Evolutionary conservation across 306 rosid genomes (phyloP), one percentile per base, ranked within the genome.

Genomic region (Boehmeria nivea): DNA sequence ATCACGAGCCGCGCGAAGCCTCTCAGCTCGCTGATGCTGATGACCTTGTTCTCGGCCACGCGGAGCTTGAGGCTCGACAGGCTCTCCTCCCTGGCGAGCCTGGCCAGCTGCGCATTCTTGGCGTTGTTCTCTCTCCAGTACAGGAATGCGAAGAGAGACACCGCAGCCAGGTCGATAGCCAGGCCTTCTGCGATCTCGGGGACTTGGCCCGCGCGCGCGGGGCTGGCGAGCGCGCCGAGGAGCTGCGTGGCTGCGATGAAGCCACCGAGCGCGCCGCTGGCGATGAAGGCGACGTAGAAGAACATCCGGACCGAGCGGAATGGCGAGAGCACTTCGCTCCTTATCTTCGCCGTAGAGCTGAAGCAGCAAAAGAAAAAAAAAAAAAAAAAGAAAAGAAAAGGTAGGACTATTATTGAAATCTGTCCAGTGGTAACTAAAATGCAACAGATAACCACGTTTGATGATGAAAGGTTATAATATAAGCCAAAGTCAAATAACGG

Each of bases 281-380:
- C 95, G 16, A 91, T 54, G 68, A 78, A 69, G 40, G 79, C 87
- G 17, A 78, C 40, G 47, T 78, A 86, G 70, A 83, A 83, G 82
- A 89, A 89, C 95, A 83, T 89, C 73, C 97, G 80, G 70, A 86
- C 86, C 0, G 94, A 63, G 36, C 90, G 94, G 72, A 86, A 83
- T 23, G 89, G 94, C 42, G 95, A 75, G 26, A 89, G 89, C 48
- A 89, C 95, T 65, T 83, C 87, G 72, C 86, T 82, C 57, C 98
- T 76, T 64, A 91, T 84, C 82, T 26, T 84, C 74, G 95, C 83
- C 4, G 89, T 61, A 72, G 98, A 87, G 67, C 98, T 79, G 58
- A 54, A 39, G 27, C 38, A 33, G n/a, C n/a, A 31, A 1, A 4
- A 31, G 9, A 31, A 31, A 31, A 31, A 31, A 0, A 10, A 31